Evolutionary conservation across 495 filamentous ascomycete species (phyloP), one percentile per base, ranked within the genome.

Genomic region (Penicillium tannophilum): DNA sequence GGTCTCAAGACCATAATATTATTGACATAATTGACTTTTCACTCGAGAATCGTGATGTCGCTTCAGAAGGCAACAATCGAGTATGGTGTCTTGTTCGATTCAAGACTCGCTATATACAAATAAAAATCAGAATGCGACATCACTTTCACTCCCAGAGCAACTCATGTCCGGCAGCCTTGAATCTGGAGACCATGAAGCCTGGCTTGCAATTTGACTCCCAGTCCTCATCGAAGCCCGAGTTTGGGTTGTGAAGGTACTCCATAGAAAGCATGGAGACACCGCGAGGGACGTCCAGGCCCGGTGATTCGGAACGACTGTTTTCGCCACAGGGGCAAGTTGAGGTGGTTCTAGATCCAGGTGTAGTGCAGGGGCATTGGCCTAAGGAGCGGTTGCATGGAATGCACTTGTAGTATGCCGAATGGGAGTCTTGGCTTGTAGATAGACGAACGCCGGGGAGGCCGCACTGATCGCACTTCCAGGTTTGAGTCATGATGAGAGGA

Each of bases 191-290:
- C 63, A 65, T 65, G 43, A 35, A 65, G 1, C 59, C 59, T 6
- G 59, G 59, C n/a, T 31, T 62, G 59, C 63, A 65, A 57, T 65
- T 65, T 43, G 63, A 35, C 47, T 65, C 63, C 63, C 63, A 65
- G 28, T 65, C 63, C 46, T 56, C 59, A 51, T 65, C 63, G 44
- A 65, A 65, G 1, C 63, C 63, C 2, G 31, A 9, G 6, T 65
- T 30, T 9, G 59, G 63, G 56, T 62, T 65, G 53, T 62, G 56
- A 0, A 55, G 23, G 9, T 31, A 8, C 43, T 59, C 56, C 6
- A 19, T 4, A 12, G 52, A 33, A 1, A 54, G 17, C 42, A 63
- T 30, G 17, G 61, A 54, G 43, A 63, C 35, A 33, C 57, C 61
- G 2, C 26, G 51, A 11, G 59, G 59, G 14, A 51, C 42, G 24